These are phyloP conservation scores for Penicillium antarcticum DNA, from an alignment of 495 filamentous ascomycete species.

Conservation along the genomic window DNA sequence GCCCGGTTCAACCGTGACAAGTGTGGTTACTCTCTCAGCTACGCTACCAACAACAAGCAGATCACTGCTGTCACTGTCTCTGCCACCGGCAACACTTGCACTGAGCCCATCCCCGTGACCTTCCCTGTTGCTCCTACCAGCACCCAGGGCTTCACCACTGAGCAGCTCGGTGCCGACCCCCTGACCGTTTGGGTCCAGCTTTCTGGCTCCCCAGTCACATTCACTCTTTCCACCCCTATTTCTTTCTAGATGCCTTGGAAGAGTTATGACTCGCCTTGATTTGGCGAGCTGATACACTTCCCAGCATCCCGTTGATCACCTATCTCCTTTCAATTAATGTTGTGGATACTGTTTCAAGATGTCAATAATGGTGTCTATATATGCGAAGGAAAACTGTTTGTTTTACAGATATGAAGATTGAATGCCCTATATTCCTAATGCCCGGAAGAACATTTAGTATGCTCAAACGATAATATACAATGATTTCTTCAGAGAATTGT, in stretches of 20 bases:
- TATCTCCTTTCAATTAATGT: background rate
- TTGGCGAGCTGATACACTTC: background rate
- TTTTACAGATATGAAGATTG: conserved; percentile 3
- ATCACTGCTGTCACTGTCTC: conserved; percentile 53
- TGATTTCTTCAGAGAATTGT: background rate
- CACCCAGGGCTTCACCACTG: conserved; percentile 44
- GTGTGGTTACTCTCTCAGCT: conserved; percentile 50
- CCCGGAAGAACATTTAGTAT: background rate
- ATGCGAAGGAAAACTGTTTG: background rate
- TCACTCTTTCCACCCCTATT: conserved; percentile 48
- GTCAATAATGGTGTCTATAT: conserved; percentile 4
- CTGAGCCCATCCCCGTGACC: conserved; percentile 52
- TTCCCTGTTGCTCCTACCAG: conserved; percentile 43
- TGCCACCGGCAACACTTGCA: conserved; percentile 50
- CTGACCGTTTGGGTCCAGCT: conserved; percentile 57
- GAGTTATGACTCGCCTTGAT: background rate
- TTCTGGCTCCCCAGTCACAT: conserved; percentile 48
- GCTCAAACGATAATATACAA: background rate
- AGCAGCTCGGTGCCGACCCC: conserved; percentile 57
- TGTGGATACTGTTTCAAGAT: conserved; percentile 4
- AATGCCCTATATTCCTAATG: background rate
- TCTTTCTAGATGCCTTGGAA: conserved; percentile 22
- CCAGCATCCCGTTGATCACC: background rate
- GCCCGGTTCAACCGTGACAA: conserved; percentile 52
- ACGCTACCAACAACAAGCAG: conserved; percentile 35